These are phyloP conservation scores for Ceriops tagal DNA, from an alignment of 345 rosid genomes.

Conservation along the genomic window DNA sequence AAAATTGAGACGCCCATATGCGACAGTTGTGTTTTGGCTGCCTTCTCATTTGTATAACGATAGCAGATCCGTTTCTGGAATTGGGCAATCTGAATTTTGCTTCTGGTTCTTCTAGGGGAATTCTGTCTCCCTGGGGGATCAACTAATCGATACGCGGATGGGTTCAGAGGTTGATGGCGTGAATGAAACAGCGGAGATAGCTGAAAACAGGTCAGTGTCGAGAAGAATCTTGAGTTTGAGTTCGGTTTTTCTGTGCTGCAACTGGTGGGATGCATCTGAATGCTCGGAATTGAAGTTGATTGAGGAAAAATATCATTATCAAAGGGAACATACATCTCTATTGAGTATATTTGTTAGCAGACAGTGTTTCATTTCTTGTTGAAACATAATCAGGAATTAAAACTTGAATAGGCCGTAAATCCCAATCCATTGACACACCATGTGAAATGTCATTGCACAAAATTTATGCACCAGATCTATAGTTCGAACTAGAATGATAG, in stretches of 20 bases:
- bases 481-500: too few relatives aligned
- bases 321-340: background rate
- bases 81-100: background rate
- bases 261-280: background rate
- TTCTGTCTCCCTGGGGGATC: background rate
- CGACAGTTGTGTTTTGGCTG: background rate
- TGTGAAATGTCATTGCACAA: too few relatives aligned
- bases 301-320: background rate
- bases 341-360: background rate
- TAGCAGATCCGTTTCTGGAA: too few relatives aligned
- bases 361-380: background rate
- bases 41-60: background rate
- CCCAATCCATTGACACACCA: too few relatives aligned
- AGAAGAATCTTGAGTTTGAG: background rate
- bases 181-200: slow-evolving; percentile 8
- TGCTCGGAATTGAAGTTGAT: background rate
- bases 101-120: background rate
- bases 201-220: slow-evolving; percentile 5
- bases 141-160: background rate
- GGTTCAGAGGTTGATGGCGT: slow-evolving; percentile 10
- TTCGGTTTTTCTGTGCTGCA: background rate
- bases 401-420: too few relatives aligned
- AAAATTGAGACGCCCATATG: background rate
- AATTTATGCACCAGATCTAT: too few relatives aligned
- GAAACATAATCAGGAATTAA: too few relatives aligned